Evolutionary conservation across 495 filamentous ascomycete species (phyloP).

Genomic region (Staphylotrichum tortipilum): DNA sequence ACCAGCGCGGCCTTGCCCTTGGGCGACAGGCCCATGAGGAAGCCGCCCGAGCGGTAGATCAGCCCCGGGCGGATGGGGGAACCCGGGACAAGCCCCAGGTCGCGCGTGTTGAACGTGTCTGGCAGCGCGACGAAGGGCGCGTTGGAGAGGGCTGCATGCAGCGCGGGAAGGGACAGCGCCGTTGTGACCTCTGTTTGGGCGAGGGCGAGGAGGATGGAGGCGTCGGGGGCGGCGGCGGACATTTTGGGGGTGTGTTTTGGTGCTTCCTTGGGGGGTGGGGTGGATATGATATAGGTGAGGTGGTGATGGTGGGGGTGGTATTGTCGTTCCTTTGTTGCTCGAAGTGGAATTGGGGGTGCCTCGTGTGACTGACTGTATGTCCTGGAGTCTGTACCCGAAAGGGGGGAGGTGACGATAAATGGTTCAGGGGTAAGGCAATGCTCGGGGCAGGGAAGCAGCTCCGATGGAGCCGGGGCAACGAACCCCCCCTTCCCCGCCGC

Average conservation of each 20-base stretch:
- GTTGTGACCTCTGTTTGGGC: constrained; percentile 28
- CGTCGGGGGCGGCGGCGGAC: constrained; percentile 13
- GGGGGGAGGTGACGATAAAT: not conserved
- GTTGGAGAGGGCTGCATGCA: constrained; percentile 26
- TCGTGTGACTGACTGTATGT: too few relatives aligned
- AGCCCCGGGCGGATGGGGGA: constrained; percentile 31
- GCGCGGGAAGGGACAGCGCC: constrained; percentile 21
- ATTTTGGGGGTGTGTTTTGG: not conserved
- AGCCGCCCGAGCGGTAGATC: constrained; percentile 46
- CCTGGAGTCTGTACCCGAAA: not conserved
- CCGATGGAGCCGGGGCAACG: too few relatives aligned
- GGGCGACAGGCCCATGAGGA: constrained; percentile 24
- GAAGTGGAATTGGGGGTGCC: too few relatives aligned
- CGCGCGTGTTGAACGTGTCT: constrained; percentile 43
- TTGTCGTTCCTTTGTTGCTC: too few relatives aligned
- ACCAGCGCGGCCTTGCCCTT: constrained; percentile 31
- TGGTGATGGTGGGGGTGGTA: not conserved
- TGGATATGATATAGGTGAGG: too few relatives aligned
- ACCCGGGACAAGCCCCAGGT: constrained; percentile 15
- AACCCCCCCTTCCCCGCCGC: too few relatives aligned
- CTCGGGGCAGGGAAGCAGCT: too few relatives aligned
- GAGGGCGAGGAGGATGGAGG: constrained; percentile 29
- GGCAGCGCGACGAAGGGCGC: constrained; percentile 48
- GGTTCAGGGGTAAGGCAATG: too few relatives aligned
- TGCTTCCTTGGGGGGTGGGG: not conserved